Evolutionary conservation across 768 basidiomycete genomes (phyloP), one percentile per base, ranked within the genome.

Genomic region (Leccinum incarnatum): DNA sequence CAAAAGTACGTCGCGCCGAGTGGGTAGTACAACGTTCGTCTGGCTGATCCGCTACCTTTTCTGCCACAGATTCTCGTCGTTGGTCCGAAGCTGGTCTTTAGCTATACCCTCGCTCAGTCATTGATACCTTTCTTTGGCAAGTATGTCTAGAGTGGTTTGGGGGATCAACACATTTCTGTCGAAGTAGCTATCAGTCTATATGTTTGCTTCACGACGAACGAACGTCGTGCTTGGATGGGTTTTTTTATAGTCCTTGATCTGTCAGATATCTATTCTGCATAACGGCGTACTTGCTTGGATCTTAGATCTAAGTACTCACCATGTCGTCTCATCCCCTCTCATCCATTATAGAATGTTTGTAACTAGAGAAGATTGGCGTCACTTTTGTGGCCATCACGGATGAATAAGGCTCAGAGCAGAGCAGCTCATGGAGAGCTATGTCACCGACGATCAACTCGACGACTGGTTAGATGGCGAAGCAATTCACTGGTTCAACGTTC

Each of bases 31-130:
- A n/a, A 29, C 15, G 15, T 57, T 42, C n/a, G 23, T 40, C 17
- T 25, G 15, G 14, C 57, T 62, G 23, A 60, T 59, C 69, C 69
- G 2, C 10, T 8, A 8, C 19, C 4, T 21, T 45, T 36, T 25
- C 10, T 27, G 14, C 15, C 23, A 37, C 30, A 95, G 93, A 91
- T 96, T 66, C 81, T 98, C 49, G 94, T 98, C 61, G 95, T 98
- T 37, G 95, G 95, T 53, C 96, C 96, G 42, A 98, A 98, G 78
- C 86, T 98, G 36, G 93, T 98, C 66, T 98, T 98, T 83, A 94
- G 92, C 67, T 98, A 96, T 79, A 98, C 96, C 51, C 83, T 98
- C 4, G 96, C 96, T 11, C 96, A 98, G 75, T 91, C 89, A 17
- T 80, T 98, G 74, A 98, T 98, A 78, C 95, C 95, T 49, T 77